Percentiles rank a stretch among this genome's conserved stretches.
Evolutionary conservation across 225 moss, liverwort and hornwort species (phyloP).

Genomic region (Physcomitrium patens): DNA sequence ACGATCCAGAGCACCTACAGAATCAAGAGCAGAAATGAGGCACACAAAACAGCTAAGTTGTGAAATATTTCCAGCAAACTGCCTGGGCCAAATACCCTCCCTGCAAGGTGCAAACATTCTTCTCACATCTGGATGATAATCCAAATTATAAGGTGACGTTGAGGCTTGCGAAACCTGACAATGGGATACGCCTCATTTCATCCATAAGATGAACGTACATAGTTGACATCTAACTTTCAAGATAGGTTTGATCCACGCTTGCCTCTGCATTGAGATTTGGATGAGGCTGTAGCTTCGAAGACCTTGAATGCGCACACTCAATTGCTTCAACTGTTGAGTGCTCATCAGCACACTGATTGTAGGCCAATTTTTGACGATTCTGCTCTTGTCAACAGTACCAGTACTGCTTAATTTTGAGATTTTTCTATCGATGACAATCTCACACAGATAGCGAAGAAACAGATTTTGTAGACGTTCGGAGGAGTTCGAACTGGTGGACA

Average conservation of each 20-base stretch:
- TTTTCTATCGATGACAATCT: background rate
- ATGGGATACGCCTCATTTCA: background rate
- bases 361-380: background rate
- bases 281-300: conserved; percentile 16
- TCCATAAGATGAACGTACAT: background rate
- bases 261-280: conserved; percentile 28
- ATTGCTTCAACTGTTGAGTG: background rate
- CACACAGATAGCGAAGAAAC: background rate
- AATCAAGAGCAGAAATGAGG: too few species aligned
- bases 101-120: too few species aligned
- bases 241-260: conserved; percentile 17
- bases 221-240: background rate
- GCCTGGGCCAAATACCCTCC: too few species aligned
- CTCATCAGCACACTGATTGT: background rate
- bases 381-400: background rate
- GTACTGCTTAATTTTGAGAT: background rate
- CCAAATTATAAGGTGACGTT: too few species aligned
- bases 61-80: too few species aligned
- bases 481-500: conserved; percentile 21
- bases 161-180: too few species aligned
- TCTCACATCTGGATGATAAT: too few species aligned
- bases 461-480: background rate
- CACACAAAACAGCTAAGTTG: too few species aligned
- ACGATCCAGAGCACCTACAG: too few species aligned
- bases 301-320: background rate